phyloP scores from a whole-genome alignment of 2,329 filamentous ascomycete genomes.

The Aspergillus caelatus region DNA sequence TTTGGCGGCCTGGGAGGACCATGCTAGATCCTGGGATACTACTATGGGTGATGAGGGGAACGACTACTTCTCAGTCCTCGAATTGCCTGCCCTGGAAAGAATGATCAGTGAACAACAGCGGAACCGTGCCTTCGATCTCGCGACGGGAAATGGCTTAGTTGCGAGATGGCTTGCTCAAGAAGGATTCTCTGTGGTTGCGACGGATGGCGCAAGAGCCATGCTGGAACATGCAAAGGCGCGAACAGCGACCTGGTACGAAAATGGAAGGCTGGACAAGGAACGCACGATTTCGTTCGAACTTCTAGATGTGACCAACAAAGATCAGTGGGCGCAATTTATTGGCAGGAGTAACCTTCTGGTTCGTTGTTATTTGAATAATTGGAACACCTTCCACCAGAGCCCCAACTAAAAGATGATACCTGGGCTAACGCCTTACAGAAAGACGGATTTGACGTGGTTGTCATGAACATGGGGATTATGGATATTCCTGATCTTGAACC shows the following conservation, averaged over 20 bases:
- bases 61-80: conserved; percentile 49
- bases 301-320: background rate
- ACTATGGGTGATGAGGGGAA: conserved; percentile 46
- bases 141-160: conserved; percentile 54
- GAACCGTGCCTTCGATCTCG: conserved; percentile 50
- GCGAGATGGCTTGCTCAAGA: conserved; percentile 48
- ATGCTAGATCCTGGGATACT: conserved; percentile 49
- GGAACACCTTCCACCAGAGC: background rate
- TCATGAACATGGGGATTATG: conserved; percentile 56
- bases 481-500: conserved; percentile 50
- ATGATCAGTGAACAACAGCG: conserved; percentile 33
- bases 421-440: conserved; percentile 17
- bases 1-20: conserved; percentile 41
- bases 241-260: conserved; percentile 3
- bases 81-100: conserved; percentile 45
- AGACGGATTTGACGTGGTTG: conserved; percentile 46
- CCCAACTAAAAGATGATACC: background rate
- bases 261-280: background rate
- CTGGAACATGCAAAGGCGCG: conserved; percentile 37
- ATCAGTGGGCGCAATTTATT: background rate
- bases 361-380: background rate
- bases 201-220: conserved; percentile 51
- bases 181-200: conserved; percentile 46
- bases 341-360: background rate
- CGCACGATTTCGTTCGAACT: background rate